Percentiles rank a stretch among this genome's conserved stretches.
Conservation (phyloP, 1,139 yeast species). For the Pichia sp. region DNA sequence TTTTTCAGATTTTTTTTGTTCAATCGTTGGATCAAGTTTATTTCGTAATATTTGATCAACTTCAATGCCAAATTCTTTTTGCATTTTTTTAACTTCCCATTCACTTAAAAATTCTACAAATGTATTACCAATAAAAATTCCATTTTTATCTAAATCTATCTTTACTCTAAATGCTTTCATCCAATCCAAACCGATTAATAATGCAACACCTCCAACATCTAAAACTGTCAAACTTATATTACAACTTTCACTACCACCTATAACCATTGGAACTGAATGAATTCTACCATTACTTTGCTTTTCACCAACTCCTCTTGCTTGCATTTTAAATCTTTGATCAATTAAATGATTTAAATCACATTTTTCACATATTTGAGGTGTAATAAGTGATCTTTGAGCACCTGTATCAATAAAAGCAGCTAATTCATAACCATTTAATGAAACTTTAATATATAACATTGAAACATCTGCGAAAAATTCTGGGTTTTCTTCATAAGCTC, state of each 20-base stretch:
- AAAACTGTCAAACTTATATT: slow-evolving; percentile 83
- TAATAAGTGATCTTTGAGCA: slow-evolving; percentile 83
- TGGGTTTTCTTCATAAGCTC: slow-evolving; percentile 84
- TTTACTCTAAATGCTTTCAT: slow-evolving; percentile 80
- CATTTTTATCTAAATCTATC: slow-evolving; percentile 65
- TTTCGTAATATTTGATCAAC: slow-evolving; percentile 1
- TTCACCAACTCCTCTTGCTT: slow-evolving; percentile 87
- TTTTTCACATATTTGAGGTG: slow-evolving; percentile 67
- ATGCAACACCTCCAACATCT: slow-evolving; percentile 61
- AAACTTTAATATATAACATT: slow-evolving; percentile 76
- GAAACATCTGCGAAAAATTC: slow-evolving; percentile 75
- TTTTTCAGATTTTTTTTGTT: neutral
- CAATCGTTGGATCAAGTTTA: neutral
- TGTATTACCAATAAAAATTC: slow-evolving; percentile 64
- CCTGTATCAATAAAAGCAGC: slow-evolving; percentile 97
- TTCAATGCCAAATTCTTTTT: slow-evolving; percentile 6
- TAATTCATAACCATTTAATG: slow-evolving; percentile 71
- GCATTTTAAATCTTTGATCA: slow-evolving; percentile 77
- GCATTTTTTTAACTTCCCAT: slow-evolving; percentile 22
- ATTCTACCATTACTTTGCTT: slow-evolving; percentile 75
- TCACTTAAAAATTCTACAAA: slow-evolving; percentile 16
- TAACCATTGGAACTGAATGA: slow-evolving; percentile 81
- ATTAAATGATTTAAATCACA: slow-evolving; percentile 68
- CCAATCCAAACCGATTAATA: slow-evolving; percentile 66
- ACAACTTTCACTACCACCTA: slow-evolving; percentile 51